Evolutionary conservation across 225 moss, liverwort and hornwort species (phyloP), one percentile per base, ranked within the genome.

Genomic region (Pleurozium schreberi): DNA sequence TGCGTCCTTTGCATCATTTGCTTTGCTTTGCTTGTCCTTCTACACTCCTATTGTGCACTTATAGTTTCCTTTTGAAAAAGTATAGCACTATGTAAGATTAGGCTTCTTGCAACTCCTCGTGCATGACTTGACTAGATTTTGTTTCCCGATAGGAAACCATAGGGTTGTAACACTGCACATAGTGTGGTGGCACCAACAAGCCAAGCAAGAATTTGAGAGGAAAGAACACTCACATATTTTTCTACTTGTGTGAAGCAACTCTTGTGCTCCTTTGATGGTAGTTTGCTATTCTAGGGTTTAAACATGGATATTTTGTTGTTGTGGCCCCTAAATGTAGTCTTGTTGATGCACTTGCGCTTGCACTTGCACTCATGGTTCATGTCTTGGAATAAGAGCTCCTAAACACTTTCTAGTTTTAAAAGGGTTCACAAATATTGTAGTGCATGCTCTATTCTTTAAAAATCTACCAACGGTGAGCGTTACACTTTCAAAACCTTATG

Each of bases 191-290:
- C n/a, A n/a, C 57, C 27, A 16, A 57, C 6, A 79, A 26, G 11
- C 11, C 27, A 38, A 4, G 27, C 3, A 8, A 8, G 27, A 11
- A 11, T 27, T 16, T 11, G 7, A 40, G 18, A 7, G 0, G 27
- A 38, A 26, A n/a, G 18, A n/a, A 18, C 26, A 17, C 57, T 10
- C 6, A 26, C n/a, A 57, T 27, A 1, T 11, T 79, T 57, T n/a
- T n/a, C n/a, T 5, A 1, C 3, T 0, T 0, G 27, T 55, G 6
- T 55, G 10, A 26, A 55, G 25, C 4, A 0, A 6, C 10, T 16
- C 10, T n/a, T n/a, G n/a, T n/a, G n/a, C n/a, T n/a, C n/a, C n/a
- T n/a, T 55, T 0, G 0, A 26, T 15, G 4, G 1, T 38, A 55
- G 53, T 15, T 55, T 55, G 25, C 38, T 38, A 55, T 26, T 78